Conservation (phyloP, 1,139 yeast genomes). For the Yueomyces sp. region DNA sequence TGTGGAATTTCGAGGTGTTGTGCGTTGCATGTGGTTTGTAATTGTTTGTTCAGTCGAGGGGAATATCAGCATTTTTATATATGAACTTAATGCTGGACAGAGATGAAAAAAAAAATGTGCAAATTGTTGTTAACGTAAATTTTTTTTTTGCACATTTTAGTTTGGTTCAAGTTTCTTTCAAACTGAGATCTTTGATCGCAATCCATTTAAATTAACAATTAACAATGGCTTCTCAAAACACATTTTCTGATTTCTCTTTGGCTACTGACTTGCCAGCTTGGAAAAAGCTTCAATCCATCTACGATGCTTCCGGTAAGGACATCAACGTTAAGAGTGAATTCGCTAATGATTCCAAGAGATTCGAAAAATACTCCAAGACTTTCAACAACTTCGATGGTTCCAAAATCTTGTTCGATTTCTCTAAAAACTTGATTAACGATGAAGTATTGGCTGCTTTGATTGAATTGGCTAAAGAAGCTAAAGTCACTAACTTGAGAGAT, state of each 20-base stretch:
- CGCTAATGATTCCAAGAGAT: conserved; percentile 59
- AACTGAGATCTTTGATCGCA: not conserved
- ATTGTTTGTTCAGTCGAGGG: too few relatives aligned
- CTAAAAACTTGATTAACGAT: conserved; percentile 85
- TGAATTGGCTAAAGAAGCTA: conserved; percentile 80
- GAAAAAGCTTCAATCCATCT: conserved; percentile 61
- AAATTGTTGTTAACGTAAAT: not conserved
- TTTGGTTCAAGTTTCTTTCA: not conserved
- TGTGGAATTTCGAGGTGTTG: too few relatives aligned
- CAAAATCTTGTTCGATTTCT: conserved; percentile 82
- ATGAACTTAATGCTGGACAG: too few relatives aligned
- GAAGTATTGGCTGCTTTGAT: conserved; percentile 57
- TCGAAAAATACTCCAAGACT: conserved; percentile 60
- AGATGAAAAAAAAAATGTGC: too few relatives aligned
- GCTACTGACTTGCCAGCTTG: conserved; percentile 76
- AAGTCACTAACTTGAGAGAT: conserved; percentile 77
- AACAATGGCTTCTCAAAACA: conserved; percentile 15
- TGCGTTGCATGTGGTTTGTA: too few relatives aligned
- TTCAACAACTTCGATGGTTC: conserved; percentile 79
- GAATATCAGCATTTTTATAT: too few relatives aligned
- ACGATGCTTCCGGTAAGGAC: conserved; percentile 52
- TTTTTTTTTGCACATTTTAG: not conserved
- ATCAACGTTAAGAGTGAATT: conserved; percentile 72
- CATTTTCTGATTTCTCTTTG: conserved; percentile 44
- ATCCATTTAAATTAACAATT: not conserved